Evolutionary conservation across 148 eudicot genomes (phyloP).

Genomic region (Fagopyrum esculentum): DNA sequence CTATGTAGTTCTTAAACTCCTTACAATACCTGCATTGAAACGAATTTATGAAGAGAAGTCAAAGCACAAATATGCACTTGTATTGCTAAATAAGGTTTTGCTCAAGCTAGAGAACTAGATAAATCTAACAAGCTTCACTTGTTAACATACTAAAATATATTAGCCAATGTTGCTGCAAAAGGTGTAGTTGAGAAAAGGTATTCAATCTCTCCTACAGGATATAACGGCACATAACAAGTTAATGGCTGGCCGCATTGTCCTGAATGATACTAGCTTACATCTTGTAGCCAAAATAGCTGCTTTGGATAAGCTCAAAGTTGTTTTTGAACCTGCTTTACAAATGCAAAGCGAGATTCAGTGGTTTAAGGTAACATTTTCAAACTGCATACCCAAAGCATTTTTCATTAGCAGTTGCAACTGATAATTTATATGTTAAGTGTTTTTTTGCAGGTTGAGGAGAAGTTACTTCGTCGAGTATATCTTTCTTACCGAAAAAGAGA

Average conservation of each 20-base stretch:
- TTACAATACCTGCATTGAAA: slow-evolving; percentile 8
- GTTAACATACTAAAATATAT: neutral
- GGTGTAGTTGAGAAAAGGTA: slow-evolving; percentile 10
- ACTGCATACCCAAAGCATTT: neutral
- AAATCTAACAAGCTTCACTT: slow-evolving; percentile 8
- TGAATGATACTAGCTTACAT: slow-evolving; percentile 5
- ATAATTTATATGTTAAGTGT: neutral
- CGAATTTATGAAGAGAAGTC: slow-evolving; percentile 8
- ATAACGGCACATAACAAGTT: slow-evolving; percentile 14
- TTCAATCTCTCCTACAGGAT: slow-evolving; percentile 11
- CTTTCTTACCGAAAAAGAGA: neutral
- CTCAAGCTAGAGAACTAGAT: neutral
- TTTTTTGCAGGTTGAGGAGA: slow-evolving; percentile 5
- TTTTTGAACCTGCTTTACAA: slow-evolving; percentile 11
- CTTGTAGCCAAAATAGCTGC: slow-evolving; percentile 11
- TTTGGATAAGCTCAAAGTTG: slow-evolving; percentile 11
- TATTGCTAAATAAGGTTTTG: slow-evolving; percentile 6
- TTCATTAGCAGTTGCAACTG: neutral
- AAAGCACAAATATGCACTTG: slow-evolving; percentile 10
- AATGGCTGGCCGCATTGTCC: slow-evolving; percentile 5
- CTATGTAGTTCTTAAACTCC: neutral
- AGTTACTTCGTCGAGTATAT: neutral
- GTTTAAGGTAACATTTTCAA: slow-evolving; percentile 8
- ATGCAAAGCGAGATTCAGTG: slow-evolving; percentile 18
- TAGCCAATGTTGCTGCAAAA: slow-evolving; percentile 12